These are phyloP conservation scores for Cercophora sp. DNA, from an alignment of 495 filamentous ascomycete species.

Conservation along the genomic window DNA sequence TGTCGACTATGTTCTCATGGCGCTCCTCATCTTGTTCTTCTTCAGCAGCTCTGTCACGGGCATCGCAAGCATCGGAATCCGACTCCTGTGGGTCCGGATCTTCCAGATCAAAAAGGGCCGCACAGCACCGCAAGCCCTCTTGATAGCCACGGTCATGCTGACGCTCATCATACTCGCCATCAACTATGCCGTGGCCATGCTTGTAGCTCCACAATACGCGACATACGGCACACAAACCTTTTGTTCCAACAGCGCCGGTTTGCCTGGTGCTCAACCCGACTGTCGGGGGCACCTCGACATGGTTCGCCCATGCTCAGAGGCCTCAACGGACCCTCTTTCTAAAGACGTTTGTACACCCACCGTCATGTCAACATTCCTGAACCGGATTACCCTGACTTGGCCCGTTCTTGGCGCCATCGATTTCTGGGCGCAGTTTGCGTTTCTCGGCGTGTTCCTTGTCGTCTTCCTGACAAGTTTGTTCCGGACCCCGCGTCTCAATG, in stretches of 20 bases:
- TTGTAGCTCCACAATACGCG: slow-evolving; percentile 90
- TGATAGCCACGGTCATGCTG: slow-evolving; percentile 85
- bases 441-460: slow-evolving; percentile 77
- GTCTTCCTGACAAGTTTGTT: slow-evolving; percentile 72
- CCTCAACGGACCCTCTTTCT: slow-evolving; percentile 55
- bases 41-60: slow-evolving; percentile 84
- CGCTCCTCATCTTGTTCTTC: slow-evolving; percentile 74
- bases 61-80: slow-evolving; percentile 80
- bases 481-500: slow-evolving; percentile 70
- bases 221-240: slow-evolving; percentile 94
- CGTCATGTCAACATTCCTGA: slow-evolving; percentile 86
- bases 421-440: slow-evolving; percentile 94
- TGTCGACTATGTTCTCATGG: slow-evolving; percentile 86
- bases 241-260: slow-evolving; percentile 61
- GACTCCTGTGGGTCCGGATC: slow-evolving; percentile 89
- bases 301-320: slow-evolving; percentile 77
- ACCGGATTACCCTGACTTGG: slow-evolving; percentile 90
- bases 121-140: slow-evolving; percentile 87
- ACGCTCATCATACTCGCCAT: slow-evolving; percentile 83
- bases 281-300: slow-evolving; percentile 69
- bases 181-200: slow-evolving; percentile 87
- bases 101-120: slow-evolving; percentile 87
- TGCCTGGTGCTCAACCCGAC: slow-evolving; percentile 63
- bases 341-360: slow-evolving; percentile 82
- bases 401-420: slow-evolving; percentile 90